Evolutionary conservation across 2,329 filamentous ascomycete genomes (phyloP), one percentile per base, ranked within the genome.

Genomic region (Aspergillus tamarii): DNA sequence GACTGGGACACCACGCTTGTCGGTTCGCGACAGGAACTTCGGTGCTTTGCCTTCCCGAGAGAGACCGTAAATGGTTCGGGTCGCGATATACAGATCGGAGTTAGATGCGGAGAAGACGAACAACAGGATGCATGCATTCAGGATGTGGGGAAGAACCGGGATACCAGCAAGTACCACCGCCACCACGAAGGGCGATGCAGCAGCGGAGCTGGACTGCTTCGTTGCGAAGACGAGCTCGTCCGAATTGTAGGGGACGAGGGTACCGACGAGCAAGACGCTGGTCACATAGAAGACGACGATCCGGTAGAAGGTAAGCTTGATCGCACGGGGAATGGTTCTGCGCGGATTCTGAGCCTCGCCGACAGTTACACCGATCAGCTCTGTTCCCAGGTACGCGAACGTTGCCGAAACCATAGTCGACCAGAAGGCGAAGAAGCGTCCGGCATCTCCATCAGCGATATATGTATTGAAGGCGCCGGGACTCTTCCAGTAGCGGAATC

Each of bases 281-380:
- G 92, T 77, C 71, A 88, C 84, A 82, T 94, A 94, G 83, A 94
- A 94, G 81, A 94, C 82, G 68, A 92, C 79, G 75, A 94, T 94
- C 63, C 91, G 91, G 82, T 87, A 94, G 78, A 94, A 94, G 69
- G 91, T 93, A 57, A 93, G 84, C 75, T 88, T 90, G 82, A 93
- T 93, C 59, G 91, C 91, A 64, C 88, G 87, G 8, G 91, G 91
- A 65, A 94, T 89, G 19, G 88, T 91, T 76, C 87, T 87, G 74
- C 91, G 88, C 0, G 91, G 91, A 79, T 93, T 93, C 79, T 93
- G 89, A 0, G 91, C 90, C 78, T 93, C 90, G 59, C 89, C 91
- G 39, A 92, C 90, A 0, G 91, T 93, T 16, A 93, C 89, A 79
- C 90, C 91, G 57, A 93, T 89, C 50, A 93, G 82, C 73, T 93